Conservation (phyloP, 2,329 filamentous ascomycete species). For the Phyllosticta citriasiana region DNA sequence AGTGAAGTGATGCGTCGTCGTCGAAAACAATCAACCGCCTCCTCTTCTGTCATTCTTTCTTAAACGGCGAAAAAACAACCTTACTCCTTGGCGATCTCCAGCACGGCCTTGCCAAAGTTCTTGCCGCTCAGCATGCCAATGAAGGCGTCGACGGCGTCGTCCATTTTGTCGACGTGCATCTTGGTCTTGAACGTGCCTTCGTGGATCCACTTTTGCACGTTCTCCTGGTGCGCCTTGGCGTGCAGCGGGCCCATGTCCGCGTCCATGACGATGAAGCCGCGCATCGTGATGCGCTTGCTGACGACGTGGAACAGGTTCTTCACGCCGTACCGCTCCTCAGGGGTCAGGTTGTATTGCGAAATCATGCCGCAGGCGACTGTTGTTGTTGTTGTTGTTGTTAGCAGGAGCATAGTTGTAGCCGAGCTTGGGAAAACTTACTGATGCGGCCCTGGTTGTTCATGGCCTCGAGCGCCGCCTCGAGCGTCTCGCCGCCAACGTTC, state of each 20-base stretch:
- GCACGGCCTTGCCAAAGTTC: constrained; percentile 78
- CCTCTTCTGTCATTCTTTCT: background rate
- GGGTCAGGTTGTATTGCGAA: constrained; percentile 60
- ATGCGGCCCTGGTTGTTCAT: constrained; percentile 60
- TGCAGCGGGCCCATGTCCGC: constrained; percentile 58
- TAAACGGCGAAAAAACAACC: background rate
- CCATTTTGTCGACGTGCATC: constrained; percentile 64
- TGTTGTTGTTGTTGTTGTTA: constrained; percentile 13
- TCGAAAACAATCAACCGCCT: background rate
- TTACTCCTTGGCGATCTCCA: constrained; percentile 48
- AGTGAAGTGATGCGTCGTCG: background rate
- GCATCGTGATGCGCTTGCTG: constrained; percentile 58
- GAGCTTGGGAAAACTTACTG: constrained; percentile 32
- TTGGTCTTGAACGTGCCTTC: constrained; percentile 67
- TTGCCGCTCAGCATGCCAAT: constrained; percentile 65
- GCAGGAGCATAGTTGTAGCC: background rate
- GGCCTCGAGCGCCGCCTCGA: constrained; percentile 55
- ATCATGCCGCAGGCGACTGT: constrained; percentile 53
- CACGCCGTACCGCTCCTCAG: constrained; percentile 52
- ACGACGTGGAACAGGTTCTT: constrained; percentile 57
- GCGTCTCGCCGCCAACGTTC: constrained; percentile 67
- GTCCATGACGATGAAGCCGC: constrained; percentile 66
- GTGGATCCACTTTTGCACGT: constrained; percentile 63
- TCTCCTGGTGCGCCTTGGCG: constrained; percentile 61
- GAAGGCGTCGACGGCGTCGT: constrained; percentile 63